A percentile compares a stretch with the other conserved stretches of the same genome.
Evolutionary conservation across 2,329 filamentous ascomycete genomes (phyloP).

Genomic region (Colletotrichum paranaense): DNA sequence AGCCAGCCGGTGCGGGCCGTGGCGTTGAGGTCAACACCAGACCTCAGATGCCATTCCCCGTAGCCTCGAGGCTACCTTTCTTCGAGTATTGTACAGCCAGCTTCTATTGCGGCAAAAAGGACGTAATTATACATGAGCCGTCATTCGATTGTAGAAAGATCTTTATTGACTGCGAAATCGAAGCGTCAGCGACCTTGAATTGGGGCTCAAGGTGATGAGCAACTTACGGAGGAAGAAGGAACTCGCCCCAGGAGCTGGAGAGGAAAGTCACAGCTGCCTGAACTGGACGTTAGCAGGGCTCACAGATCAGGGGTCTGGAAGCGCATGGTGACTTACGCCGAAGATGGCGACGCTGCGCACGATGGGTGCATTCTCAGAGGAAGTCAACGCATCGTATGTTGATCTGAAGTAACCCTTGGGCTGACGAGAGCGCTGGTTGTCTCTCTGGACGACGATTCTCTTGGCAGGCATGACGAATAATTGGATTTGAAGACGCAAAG

Average conservation of each 20-base stretch:
- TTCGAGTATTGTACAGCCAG: conserved; percentile 36
- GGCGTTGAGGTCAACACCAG: conserved; percentile 1
- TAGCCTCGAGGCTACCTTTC: conserved; percentile 24
- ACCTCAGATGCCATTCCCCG: conserved; percentile 19
- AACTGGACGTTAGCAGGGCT: conserved; percentile 22
- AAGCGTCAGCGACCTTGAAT: background rate
- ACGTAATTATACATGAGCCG: conserved; percentile 29
- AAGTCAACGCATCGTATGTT: conserved; percentile 72
- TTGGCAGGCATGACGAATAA: conserved; percentile 71
- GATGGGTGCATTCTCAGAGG: conserved; percentile 75
- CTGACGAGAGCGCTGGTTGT: conserved; percentile 53
- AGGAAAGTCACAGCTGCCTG: conserved; percentile 75
- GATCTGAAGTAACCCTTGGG: conserved; percentile 66
- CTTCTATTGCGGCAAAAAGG: conserved; percentile 29
- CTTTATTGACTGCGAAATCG: conserved; percentile 28
- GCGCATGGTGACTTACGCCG: conserved; percentile 64
- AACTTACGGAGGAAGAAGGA: conserved; percentile 73
- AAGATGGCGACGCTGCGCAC: conserved; percentile 76
- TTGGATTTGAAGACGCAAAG: conserved; percentile 9
- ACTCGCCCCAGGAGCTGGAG: conserved; percentile 74
- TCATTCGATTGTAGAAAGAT: conserved; percentile 12
- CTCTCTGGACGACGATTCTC: conserved; percentile 64
- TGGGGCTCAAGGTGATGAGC: background rate
- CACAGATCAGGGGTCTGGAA: background rate
- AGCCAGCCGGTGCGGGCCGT: conserved; percentile 2